phyloP scores from a whole-genome alignment of 495 filamentous ascomycete genomes.

The Achaetomiella virescens region DNA sequence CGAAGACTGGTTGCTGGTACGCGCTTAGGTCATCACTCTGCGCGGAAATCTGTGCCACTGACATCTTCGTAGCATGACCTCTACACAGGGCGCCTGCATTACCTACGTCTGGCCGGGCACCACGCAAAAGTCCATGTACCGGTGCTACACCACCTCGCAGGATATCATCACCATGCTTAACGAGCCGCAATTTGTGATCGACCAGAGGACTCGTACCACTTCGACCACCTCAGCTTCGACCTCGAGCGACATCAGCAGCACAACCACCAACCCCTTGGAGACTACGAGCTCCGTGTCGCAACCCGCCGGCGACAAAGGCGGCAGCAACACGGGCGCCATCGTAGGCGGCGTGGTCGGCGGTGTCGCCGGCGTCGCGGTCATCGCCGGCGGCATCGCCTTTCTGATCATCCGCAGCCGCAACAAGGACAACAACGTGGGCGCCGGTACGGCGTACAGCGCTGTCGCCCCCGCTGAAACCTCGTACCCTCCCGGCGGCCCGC shows the following conservation, averaged over 20 bases:
- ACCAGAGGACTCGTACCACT: constrained; percentile 17
- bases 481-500: neutral
- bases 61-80: neutral
- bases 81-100: constrained; percentile 23
- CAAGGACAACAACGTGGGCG: constrained; percentile 6
- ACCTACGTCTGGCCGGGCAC: constrained; percentile 34
- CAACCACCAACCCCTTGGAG: neutral
- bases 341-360: constrained; percentile 29
- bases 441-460: constrained; percentile 13
- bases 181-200: constrained; percentile 26
- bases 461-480: constrained; percentile 12
- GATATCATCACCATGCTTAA: constrained; percentile 27
- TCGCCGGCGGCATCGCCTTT: constrained; percentile 17
- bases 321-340: constrained; percentile 24
- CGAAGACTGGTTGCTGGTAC: constrained; percentile 37
- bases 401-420: constrained; percentile 19
- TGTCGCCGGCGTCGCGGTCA: constrained; percentile 16
- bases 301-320: neutral
- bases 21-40: neutral
- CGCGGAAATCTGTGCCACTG: constrained; percentile 1
- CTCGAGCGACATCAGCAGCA: neutral
- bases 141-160: constrained; percentile 24
- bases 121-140: constrained; percentile 30
- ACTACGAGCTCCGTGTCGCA: neutral
- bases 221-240: constrained; percentile 5